A percentile compares a stretch with the other conserved stretches of the same genome.
Conservation (phyloP, 768 basidiomycete genomes). For the Panus rudis region DNA sequence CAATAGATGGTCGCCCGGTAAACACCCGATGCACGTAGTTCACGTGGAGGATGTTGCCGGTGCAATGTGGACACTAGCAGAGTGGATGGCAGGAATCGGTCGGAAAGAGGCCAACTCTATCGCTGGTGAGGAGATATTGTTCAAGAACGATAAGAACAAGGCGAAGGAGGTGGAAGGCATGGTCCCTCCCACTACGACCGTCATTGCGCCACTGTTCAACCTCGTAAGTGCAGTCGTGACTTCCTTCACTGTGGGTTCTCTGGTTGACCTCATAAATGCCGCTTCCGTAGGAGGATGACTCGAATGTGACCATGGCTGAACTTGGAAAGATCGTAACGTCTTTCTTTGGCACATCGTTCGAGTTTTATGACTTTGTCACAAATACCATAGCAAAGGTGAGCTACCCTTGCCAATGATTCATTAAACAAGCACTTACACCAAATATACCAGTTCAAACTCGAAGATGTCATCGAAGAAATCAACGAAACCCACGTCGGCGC, state of each 20-base stretch:
- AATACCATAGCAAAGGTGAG: constrained; percentile 60
- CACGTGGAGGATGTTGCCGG: constrained; percentile 78
- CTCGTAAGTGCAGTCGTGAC: constrained; percentile 39
- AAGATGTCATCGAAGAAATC: constrained; percentile 73
- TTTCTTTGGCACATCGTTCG: constrained; percentile 72
- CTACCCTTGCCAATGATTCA: neutral
- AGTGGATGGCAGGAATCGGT: constrained; percentile 61
- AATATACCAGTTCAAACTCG: constrained; percentile 44
- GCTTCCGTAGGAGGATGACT: constrained; percentile 58
- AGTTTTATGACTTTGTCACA: constrained; percentile 70
- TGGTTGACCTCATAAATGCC: constrained; percentile 6
- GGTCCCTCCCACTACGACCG: constrained; percentile 45
- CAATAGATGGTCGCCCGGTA: constrained; percentile 72
- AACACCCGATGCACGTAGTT: constrained; percentile 65
- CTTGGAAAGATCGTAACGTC: constrained; percentile 61
- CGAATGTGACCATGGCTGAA: constrained; percentile 60
- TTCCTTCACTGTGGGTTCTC: constrained; percentile 1
- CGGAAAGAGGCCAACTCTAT: constrained; percentile 54
- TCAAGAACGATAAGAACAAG: constrained; percentile 69
- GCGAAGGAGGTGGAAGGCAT: constrained; percentile 57
- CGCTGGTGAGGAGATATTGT: constrained; percentile 62
- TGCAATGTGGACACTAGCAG: constrained; percentile 66
- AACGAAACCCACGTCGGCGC: constrained; percentile 77
- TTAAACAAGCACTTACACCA: neutral
- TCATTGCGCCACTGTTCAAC: constrained; percentile 77